Conservation (phyloP, 345 rosid species). For the Corchorus olitorius region DNA sequence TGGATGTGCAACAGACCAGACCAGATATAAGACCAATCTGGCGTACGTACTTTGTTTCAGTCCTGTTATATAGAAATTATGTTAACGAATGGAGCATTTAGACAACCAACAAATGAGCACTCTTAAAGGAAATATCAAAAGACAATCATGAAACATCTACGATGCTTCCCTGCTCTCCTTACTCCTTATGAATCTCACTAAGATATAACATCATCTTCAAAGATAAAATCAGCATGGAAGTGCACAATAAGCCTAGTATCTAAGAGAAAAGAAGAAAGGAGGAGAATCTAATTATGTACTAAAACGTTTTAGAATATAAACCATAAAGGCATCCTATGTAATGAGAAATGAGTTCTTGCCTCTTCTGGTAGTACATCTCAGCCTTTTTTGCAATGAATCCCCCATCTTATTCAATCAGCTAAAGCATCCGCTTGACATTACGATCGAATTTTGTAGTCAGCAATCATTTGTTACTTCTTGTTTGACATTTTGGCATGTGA, state of each 20-base stretch:
- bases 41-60: constrained; percentile 84
- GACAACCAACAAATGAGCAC: background rate
- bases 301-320: no score
- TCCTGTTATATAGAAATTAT: constrained; percentile 48
- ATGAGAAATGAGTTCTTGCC: constrained; percentile 71
- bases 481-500: constrained; percentile 14
- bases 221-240: background rate
- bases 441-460: constrained; percentile 76
- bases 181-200: no score
- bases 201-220: background rate
- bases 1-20: constrained; percentile 67
- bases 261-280: no score
- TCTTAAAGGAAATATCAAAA: background rate
- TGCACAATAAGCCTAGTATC: background rate
- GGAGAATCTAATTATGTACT: no score
- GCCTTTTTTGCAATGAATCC: constrained; percentile 94
- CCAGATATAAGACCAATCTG: constrained; percentile 72
- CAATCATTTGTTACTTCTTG: constrained; percentile 23
- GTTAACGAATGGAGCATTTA: background rate
- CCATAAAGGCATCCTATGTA: constrained; percentile 26
- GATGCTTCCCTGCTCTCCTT: background rate
- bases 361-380: constrained; percentile 79
- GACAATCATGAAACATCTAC: background rate
- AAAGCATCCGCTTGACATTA: constrained; percentile 69
- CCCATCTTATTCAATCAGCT: constrained; percentile 83